Evolutionary conservation across 805 yeast species (phyloP), one percentile per base, ranked within the genome.

Genomic region (Wickerhamiella azymoides): DNA sequence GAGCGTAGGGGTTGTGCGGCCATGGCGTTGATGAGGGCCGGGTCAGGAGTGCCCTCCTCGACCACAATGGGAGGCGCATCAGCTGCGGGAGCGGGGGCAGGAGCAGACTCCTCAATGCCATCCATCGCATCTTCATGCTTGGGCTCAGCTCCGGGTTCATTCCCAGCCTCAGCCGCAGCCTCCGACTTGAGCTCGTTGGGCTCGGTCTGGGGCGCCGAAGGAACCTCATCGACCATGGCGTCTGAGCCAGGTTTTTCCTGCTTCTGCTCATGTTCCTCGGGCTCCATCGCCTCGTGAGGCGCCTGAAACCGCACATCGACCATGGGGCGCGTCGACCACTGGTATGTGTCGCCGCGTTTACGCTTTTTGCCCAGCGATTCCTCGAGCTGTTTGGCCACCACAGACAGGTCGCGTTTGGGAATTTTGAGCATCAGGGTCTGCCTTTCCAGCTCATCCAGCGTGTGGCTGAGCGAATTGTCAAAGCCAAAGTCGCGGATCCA

Each of bases 201-300:
- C 7, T 21, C 24, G 7, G 4, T 7, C 24, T 21, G 4, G 24
- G 24, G 7, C 24, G 24, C 28, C 13, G 11, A 14, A 30, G 33
- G 33, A 3, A 30, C 33, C 11, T 13, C 33, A 6, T 13, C 16
- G 8, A 16, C 33, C 8, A n/a, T 13, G 16, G 37, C 16, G 5
- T 11, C 24, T 17, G 10, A 28, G 21, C 21, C 21, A 17, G 18
- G 39, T 26, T 17, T 5, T 19, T 25, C 35, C 4, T 9, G 16
- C 35, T 14, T 36, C 19, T 13, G 19, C 39, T 33, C 44, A 10
- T 10, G 19, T 16, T 10, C 35, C 16, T 33, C 40, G 10, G 35
- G 27, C 16, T 18, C 28, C 6, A 40, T 24, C 16, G 45, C 46
- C 10, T 32, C 50, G 17, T 45, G 47, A 2, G 50, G 50, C 5